These are phyloP conservation scores for Solanum appendiculatum DNA, from an alignment of 257 asterid genomes.

Conservation along the genomic window DNA sequence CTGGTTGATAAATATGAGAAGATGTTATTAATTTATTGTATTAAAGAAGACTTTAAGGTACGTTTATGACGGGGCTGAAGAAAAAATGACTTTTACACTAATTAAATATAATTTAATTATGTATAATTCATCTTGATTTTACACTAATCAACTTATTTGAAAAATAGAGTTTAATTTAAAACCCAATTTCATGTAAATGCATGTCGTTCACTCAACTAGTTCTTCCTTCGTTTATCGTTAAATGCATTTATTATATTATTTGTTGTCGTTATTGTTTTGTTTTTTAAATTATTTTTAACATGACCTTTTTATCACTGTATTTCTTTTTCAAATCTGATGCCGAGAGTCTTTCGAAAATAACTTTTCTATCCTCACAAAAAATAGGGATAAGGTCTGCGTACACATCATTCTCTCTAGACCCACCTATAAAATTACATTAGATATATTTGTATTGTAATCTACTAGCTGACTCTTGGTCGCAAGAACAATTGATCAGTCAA, in stretches of 20 bases:
- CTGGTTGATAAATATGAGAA: slow-evolving; percentile 2
- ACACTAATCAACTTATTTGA: background rate
- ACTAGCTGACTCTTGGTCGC: background rate
- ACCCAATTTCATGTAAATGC: background rate
- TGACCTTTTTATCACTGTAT: background rate
- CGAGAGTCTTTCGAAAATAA: background rate
- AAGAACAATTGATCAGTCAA: background rate
- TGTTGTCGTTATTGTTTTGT: background rate
- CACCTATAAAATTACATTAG: background rate
- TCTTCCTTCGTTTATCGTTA: background rate
- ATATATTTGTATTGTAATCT: background rate
- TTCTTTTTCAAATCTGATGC: background rate
- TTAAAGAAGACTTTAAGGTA: slow-evolving; percentile 4
- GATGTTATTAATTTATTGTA: background rate
- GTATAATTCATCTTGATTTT: background rate
- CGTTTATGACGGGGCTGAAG: slow-evolving; percentile 1
- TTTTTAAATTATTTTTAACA: background rate
- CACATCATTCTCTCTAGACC: accelerated
- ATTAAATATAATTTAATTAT: background rate
- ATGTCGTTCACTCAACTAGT: background rate
- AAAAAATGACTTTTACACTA: background rate
- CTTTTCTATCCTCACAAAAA: background rate
- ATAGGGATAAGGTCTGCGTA: background rate
- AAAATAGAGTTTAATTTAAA: background rate
- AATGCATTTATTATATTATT: background rate